Base-by-base conservation (phyloP, 805 yeast species). In the Candida vaughaniae region DNA sequence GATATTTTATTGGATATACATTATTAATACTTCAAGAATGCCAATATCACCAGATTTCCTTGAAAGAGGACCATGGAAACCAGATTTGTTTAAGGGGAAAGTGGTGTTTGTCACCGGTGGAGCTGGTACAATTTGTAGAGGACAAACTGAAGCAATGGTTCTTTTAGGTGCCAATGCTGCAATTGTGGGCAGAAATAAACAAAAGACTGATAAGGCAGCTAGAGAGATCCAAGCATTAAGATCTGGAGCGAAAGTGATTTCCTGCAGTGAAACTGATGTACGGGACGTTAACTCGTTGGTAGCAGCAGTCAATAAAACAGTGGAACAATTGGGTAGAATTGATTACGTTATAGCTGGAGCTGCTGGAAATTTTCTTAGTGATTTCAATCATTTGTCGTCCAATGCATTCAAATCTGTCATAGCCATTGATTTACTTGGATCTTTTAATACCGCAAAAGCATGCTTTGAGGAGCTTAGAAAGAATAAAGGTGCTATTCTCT, bases 51-150 rank as follows among this genome's bases (percentile, higher is more conserved):
- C 47, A 44, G 49, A 58, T 2, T 63, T 47, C 33, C 47, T 66
- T 12, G 45, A 48, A 6, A 47, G 51, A 32, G 53, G 69, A 19
- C 41, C 51, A 14, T 67, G 70, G 71, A 80, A 79, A 44, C 75
- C 79, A 0, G 82, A 75, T 43, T 51, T 87, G 27, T 89, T 89
- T 65, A 70, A 78, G 39, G 93, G 85, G 12, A 89, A 89, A 58
- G 96, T 87, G 1, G 95, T 80, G 6, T 85, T 90, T 49, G 86
- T 89, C 33, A 90, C 97, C 1, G 98, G 98, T 3, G 97, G 97
- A 8, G 93, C 97, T 1, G 96, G 97, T 3, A 80, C 95, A 9
- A 90, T 90, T 35, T 90, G 98, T 58, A 69, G 91, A 28, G 89
- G 82, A 2, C 97, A 90, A 58, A 77, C 85, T 0, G 95, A 85